Conservation (phyloP, 2,329 filamentous ascomycete species). For the Colletotrichum orbiculare region DNA sequence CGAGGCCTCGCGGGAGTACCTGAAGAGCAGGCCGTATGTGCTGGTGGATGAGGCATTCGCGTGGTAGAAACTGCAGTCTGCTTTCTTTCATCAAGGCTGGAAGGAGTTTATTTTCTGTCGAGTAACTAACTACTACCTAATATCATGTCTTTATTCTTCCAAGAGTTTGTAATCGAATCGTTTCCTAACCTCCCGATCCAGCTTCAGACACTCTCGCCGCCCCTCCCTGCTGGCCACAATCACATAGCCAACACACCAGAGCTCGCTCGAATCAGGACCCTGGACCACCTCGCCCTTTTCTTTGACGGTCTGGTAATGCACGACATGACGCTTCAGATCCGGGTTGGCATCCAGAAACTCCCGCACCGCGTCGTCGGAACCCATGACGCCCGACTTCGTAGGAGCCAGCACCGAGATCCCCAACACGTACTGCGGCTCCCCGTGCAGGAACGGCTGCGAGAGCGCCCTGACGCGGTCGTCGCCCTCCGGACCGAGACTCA, state of each 20-base stretch:
- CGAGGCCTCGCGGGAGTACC: constrained; percentile 9
- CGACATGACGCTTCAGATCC: constrained; percentile 22
- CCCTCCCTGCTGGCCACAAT: constrained; percentile 22
- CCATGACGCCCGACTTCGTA: constrained; percentile 30
- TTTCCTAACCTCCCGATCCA: constrained; percentile 20
- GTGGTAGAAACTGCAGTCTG: constrained; percentile 23
- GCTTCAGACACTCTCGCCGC: constrained; percentile 24
- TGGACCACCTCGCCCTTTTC: constrained; percentile 27
- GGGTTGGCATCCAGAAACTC: constrained; percentile 1
- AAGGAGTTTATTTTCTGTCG: too few species aligned
- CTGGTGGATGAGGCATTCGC: constrained; percentile 39
- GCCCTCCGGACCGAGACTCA: constrained; percentile 34
- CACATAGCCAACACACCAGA: constrained; percentile 37
- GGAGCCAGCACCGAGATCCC: constrained; percentile 37
- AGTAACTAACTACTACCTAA: neutral
- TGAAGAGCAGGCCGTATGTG: constrained; percentile 18
- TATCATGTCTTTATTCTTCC: constrained; percentile 6
- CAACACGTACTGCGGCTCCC: constrained; percentile 34
- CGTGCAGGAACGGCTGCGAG: constrained; percentile 38
- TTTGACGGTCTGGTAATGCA: constrained; percentile 34
- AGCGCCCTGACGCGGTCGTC: constrained; percentile 37
- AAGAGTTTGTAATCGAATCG: constrained; percentile 26
- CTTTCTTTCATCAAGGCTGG: neutral
- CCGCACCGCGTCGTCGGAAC: constrained; percentile 24
- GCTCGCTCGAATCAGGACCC: constrained; percentile 33